Percentiles rank a stretch among this genome's conserved stretches.
phyloP scores from a whole-genome alignment of 2,329 filamentous ascomycete genomes.

The Pseudogymnoascus sp. region DNA sequence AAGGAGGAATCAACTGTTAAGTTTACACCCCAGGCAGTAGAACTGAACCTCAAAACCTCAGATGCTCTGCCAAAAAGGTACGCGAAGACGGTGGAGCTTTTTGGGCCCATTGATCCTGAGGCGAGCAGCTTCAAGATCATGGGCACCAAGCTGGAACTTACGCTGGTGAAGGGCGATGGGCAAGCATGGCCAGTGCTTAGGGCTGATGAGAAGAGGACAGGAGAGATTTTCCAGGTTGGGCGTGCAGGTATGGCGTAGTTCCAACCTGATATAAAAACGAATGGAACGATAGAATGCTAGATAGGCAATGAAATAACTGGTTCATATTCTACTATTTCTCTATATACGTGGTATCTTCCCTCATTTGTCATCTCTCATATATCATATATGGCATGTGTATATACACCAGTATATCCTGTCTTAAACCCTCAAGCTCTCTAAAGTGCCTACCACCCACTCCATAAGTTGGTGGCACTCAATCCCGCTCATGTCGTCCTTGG shows the following conservation, averaged over 20 bases:
- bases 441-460: conserved; percentile 35
- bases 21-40: conserved; percentile 56
- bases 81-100: conserved; percentile 65
- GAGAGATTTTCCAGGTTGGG: conserved; percentile 85
- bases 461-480: conserved; percentile 35
- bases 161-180: conserved; percentile 55
- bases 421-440: conserved; percentile 33
- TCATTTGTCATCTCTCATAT: neutral
- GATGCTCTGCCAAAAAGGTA: conserved; percentile 73
- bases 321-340: neutral
- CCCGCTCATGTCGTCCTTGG: conserved; percentile 32
- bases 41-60: conserved; percentile 76
- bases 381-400: conserved; percentile 5
- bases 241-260: conserved; percentile 50
- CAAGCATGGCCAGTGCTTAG: conserved; percentile 61
- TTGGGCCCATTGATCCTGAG: conserved; percentile 62
- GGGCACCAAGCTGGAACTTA: conserved; percentile 65
- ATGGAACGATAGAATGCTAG: neutral
- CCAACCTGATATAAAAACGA: neutral
- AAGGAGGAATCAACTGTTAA: conserved; percentile 67
- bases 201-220: conserved; percentile 56
- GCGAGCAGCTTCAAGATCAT: conserved; percentile 58
- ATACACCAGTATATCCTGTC: conserved; percentile 10
- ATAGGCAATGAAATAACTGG: neutral
- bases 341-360: conserved; percentile 1